Base-by-base conservation (phyloP, 2,329 filamentous ascomycete species). In the Fusarium brevicatenulatum region DNA sequence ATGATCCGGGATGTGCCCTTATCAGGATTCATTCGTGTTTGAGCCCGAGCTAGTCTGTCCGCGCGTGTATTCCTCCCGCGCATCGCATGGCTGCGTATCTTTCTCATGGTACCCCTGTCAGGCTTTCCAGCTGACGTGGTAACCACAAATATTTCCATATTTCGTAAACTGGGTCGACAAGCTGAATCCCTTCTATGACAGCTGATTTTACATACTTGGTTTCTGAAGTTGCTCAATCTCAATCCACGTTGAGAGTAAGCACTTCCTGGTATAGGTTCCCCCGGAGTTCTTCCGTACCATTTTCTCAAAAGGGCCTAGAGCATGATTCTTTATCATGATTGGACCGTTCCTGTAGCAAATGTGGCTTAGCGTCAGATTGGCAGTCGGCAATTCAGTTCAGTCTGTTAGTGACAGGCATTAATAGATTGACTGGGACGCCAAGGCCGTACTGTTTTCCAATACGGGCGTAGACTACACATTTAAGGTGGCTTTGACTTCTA, bases 291-390 rank as follows among this genome's bases (percentile, higher is more conserved):
- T 18, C 50, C 50, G 50, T 53, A 53, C 50, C 23, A 39, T 53
- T n/a, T 53, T 0, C 50, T 16, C 2, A 21, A 39, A 53, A 18
- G 12, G 2, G 50, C 1, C 9, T 39, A 37, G 50, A 12, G 9
- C 0, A 2, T 6, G 0, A 1, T n/a, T n/a, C 13, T 12, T 21
- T 4, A 12, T 37, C 7, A 0, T 39, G 34, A 53, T 53, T 39
- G 50, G 32, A 10, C 0, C 5, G 7, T 1, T 0, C 21, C 25
- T 15, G 44, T 0, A 10, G 12, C 9, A 47, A 47, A 10, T 21
- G 44, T 15, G 44, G 18, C 44, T 47, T 25, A 36, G n/a, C 30
- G 30, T 9, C 8, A 19, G 7, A 9, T 7, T 34, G 47, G 1
- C n/a, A 23, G 11, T 28, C 25, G 18, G 12, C 44, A 47, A 1